Evolutionary conservation across 164 flowering plant genomes (phyloP), one percentile per base, ranked within the genome.

Genomic region (Annona cherimola): DNA sequence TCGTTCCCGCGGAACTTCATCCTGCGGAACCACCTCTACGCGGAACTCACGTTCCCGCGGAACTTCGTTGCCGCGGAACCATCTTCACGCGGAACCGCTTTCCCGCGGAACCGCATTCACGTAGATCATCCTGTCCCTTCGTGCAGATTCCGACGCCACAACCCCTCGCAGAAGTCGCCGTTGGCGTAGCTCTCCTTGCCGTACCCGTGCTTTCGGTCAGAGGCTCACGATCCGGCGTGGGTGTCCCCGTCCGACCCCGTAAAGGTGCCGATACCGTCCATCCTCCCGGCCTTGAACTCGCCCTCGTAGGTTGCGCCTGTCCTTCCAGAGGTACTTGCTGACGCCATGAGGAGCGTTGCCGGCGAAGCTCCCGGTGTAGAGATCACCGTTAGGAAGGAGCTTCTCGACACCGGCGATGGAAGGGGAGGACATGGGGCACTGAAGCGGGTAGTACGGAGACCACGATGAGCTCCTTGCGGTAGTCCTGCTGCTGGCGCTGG

Each of bases 241-340:
- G 77, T 75, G 39, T 75, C 77, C 1, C 77, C 77, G 14, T 75
- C 77, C 8, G 73, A 43, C 6, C 77, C 77, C 42, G 70, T 75
- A 66, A 68, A 76, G 45, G 79, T 76, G 16, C 79, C 79, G 39
- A 50, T 55, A 1, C 79, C 79, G 40, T 76, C 79, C 79, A 76
- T 76, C n/a, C 71, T 66, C 2, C 79, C 79, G 45, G 69, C 42
- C 44, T 64, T 72, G 69, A 76, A 76, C 61, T 76, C 94, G 0
- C 99, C 99, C 54, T 90, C 98, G 66, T 90, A 95, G 3, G 87
- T 84, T 9, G 96, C 97, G 14, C 99, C 99, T 98, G 64, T 95
- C 99, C 0, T 83, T 85, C 98, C 99, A 95, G 6, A 91, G 72
- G 73, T 91, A 95, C 77, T 91, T 93, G 0, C 98, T 97, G 9